phyloP scores from a whole-genome alignment of 2,329 filamentous ascomycete genomes.

The Moelleriella libera region DNA sequence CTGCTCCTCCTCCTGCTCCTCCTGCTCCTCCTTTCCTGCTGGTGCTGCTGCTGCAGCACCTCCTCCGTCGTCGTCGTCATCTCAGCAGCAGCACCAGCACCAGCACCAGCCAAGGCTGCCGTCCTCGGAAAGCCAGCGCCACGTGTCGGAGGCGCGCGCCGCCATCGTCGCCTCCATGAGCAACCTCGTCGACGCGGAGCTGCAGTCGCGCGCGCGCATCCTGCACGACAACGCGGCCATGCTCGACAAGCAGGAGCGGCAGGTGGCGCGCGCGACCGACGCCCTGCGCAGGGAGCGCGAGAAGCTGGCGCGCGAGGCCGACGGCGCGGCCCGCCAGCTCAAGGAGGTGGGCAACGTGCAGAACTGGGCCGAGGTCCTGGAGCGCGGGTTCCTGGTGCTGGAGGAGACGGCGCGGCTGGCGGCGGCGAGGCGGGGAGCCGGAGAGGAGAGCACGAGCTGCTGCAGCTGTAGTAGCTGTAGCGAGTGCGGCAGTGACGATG shows the following conservation, averaged over 20 bases:
- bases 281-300: constrained; percentile 49
- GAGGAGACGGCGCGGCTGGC: constrained; percentile 51
- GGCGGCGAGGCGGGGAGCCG: constrained; percentile 10
- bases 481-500: constrained; percentile 17
- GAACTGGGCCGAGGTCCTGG: constrained; percentile 78
- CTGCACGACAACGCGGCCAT: constrained; percentile 56
- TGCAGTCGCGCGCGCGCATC: constrained; percentile 52
- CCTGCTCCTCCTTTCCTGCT: no score
- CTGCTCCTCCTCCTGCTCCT: no score
- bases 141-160: constrained; percentile 41
- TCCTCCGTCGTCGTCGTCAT: not conserved
- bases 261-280: constrained; percentile 45
- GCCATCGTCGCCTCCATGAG: constrained; percentile 50
- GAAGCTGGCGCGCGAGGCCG: constrained; percentile 49
- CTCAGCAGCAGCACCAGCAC: constrained; percentile 7
- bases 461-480: constrained; percentile 20
- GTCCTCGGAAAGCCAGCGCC: constrained; percentile 26
- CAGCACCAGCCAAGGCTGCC: constrained; percentile 23
- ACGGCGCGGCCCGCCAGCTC: constrained; percentile 46
- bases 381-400: constrained; percentile 48
- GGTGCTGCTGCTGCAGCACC: no score
- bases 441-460: constrained; percentile 5
- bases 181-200: constrained; percentile 54
- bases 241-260: constrained; percentile 53
- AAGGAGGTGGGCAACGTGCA: constrained; percentile 74